Conservation (phyloP, 2,329 filamentous ascomycete species). For the Cladorrhinum sp. region DNA sequence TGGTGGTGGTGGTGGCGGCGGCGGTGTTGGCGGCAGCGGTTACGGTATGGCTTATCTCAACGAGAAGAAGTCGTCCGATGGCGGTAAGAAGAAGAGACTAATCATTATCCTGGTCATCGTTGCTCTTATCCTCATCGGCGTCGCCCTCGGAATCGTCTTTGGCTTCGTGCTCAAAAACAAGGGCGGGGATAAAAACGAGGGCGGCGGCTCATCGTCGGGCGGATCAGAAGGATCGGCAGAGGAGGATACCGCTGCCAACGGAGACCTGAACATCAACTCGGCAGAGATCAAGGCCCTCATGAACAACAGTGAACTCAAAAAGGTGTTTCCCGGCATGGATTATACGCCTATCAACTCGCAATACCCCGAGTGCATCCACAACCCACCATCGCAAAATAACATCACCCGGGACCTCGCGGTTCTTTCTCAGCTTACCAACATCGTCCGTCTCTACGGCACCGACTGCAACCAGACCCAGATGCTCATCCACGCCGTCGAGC, state of each 20-base stretch:
- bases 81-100: slow-evolving; percentile 66
- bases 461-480: slow-evolving; percentile 98
- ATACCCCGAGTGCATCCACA: slow-evolving; percentile 75
- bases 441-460: slow-evolving; percentile 85
- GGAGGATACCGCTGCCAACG: slow-evolving; percentile 60
- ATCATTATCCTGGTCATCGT: slow-evolving; percentile 62
- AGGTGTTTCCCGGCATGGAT: slow-evolving; percentile 92
- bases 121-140: slow-evolving; percentile 64
- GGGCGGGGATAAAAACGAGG: slow-evolving; percentile 35
- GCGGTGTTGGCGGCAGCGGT: slow-evolving; percentile 14
- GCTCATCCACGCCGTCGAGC: slow-evolving; percentile 77
- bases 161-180: slow-evolving; percentile 60
- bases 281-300: slow-evolving; percentile 75
- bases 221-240: slow-evolving; percentile 44
- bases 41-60: slow-evolving; percentile 30
- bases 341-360: slow-evolving; percentile 91
- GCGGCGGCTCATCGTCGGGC: slow-evolving; percentile 26
- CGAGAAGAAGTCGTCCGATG: slow-evolving; percentile 68
- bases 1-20: slow-evolving; percentile 13
- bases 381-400: slow-evolving; percentile 88
- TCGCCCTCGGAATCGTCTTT: slow-evolving; percentile 72
- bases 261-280: slow-evolving; percentile 72
- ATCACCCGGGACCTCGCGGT: slow-evolving; percentile 88
- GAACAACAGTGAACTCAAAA: slow-evolving; percentile 79
- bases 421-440: slow-evolving; percentile 84